Evolutionary conservation across 139 green algal species (phyloP), one percentile per base, ranked within the genome.

Genomic region (Auxenochlorella pyrenoidosa): DNA sequence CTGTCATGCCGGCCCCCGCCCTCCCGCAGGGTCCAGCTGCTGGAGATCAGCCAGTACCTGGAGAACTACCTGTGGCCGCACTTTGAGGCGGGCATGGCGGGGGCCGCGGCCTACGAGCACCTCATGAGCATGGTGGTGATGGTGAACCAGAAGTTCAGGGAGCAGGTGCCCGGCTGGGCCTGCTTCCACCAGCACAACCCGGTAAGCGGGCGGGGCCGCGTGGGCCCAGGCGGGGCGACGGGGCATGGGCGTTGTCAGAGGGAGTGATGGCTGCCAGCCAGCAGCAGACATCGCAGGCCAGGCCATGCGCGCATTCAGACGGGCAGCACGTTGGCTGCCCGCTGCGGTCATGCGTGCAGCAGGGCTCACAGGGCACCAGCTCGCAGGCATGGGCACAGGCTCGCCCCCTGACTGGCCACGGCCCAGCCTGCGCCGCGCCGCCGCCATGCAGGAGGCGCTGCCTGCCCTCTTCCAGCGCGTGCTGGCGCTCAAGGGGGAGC

Each of bases 11-110:
- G 43, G 44, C 65, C 38, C 5, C 77, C 70, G 34, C 38, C 79
- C 54, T 22, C 28, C 1, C 68, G 85, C 76, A 47, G 88, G 36
- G 82, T 96, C 32, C 85, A 90, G 88, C 70, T 95, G 78, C 93
- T 99, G 79, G 97, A 99, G 89, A 88, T 99, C 22, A 97, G 92
- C 3, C 95, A 98, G 93, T 99, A 98, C 86, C 88, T 99, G 90
- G 97, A 99, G 90, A 95, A 95, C 84, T 99, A 99, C 87, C 93
- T 99, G 44, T 98, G 94, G 95, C 97, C 94, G 1, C 90, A 98
- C 87, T 99, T 98, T 88, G 90, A 95, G 60, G 85, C 92, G 10
- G 84, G 63, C 26, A 28, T 65, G 58, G 84, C 54, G 70, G 77
- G 60, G 12, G 24, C 54, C 3, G 73, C 84, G 15, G 58, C 84